Percentiles rank a stretch among this genome's conserved stretches.
phyloP scores from a whole-genome alignment of 306 rosid species.

The Betula pendula region DNA sequence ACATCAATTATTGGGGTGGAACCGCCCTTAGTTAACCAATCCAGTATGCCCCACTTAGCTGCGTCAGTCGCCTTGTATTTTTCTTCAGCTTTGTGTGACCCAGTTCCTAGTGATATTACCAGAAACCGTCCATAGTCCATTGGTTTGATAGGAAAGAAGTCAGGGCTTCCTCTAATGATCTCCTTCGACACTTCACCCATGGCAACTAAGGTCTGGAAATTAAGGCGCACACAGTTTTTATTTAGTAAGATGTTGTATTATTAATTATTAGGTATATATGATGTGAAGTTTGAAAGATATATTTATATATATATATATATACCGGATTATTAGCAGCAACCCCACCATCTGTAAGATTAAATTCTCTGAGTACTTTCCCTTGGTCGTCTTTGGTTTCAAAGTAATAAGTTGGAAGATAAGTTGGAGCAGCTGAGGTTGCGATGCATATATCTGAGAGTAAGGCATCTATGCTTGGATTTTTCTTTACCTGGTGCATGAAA shows the following conservation, averaged over 20 bases:
- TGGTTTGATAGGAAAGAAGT: conserved; percentile 32
- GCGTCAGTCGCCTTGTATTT: conserved; percentile 45
- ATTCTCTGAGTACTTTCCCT: conserved; percentile 30
- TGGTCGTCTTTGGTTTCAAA: conserved; percentile 36
- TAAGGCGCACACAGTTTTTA: too few species aligned
- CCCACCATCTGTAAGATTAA: conserved; percentile 66
- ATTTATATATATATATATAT: not conserved
- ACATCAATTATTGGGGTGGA: conserved; percentile 48
- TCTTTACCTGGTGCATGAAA: conserved; percentile 31
- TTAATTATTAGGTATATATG: not conserved
- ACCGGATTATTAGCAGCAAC: conserved; percentile 78
- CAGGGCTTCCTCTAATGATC: conserved; percentile 16
- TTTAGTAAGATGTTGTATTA: not conserved
- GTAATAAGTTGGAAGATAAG: conserved; percentile 69
- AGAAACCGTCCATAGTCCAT: conserved; percentile 41
- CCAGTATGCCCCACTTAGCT: conserved; percentile 58
- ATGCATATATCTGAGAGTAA: conserved; percentile 58
- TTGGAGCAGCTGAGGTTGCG: conserved; percentile 76
- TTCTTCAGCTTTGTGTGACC: conserved; percentile 42
- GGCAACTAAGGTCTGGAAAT: conserved; percentile 53
- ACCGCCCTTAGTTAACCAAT: conserved; percentile 48
- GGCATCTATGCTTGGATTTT: conserved; percentile 31
- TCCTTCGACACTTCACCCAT: conserved; percentile 51
- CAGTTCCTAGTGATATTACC: conserved; percentile 64
- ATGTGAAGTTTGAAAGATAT: not conserved